Base-by-base conservation (phyloP, 2,329 filamentous ascomycete species). In the Colletotrichum kahawae region DNA sequence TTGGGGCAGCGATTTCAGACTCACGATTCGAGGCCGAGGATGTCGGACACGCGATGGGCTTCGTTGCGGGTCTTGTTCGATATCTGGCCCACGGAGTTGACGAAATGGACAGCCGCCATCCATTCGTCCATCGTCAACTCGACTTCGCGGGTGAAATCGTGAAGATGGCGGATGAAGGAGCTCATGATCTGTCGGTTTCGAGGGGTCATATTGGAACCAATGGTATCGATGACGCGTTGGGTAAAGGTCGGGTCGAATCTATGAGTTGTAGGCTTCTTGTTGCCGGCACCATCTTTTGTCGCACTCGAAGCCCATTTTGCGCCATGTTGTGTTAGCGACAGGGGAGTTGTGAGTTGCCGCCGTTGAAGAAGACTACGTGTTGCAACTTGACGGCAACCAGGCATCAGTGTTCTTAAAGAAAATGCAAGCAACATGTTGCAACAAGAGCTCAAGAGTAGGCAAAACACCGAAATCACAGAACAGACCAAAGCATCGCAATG, bases 31-130 rank as follows among this genome's bases (percentile, higher is more conserved):
- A 51, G 43, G 1, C 43, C 43, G n/a, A 51, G 43, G n/a, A 51
- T 51, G n/a, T 51, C 43, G 0, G 43, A 51, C 0, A 51, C 43
- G 3, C 43, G 43, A 51, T 51, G 43, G 10, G 43, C 43, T 21
- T 51, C 43, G 43, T 51, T 51, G 43, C 43, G 43, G 13, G 43
- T 51, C 4, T 51, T 51, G 6, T 51, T 51, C 10, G 43, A 51
- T 51, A 51, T 51, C 43, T 51, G 43, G 4, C 43, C 43, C 43
- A 51, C 43, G 43, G n/a, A 51, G 43, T 51, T 51, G 43, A 51
- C 43, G 12, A 51, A 51, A 51, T 51, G 43, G 1, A 51, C 43
- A 51, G 43, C 43, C 43, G 43, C 13, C 43, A 51, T 51, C 43
- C 43, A 51, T 51, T 51, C 43, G 1, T 51, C 43, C 43, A 51